Base-by-base conservation (phyloP, 352 stramenopile genomes). In the Phytopythium litorale region DNA sequence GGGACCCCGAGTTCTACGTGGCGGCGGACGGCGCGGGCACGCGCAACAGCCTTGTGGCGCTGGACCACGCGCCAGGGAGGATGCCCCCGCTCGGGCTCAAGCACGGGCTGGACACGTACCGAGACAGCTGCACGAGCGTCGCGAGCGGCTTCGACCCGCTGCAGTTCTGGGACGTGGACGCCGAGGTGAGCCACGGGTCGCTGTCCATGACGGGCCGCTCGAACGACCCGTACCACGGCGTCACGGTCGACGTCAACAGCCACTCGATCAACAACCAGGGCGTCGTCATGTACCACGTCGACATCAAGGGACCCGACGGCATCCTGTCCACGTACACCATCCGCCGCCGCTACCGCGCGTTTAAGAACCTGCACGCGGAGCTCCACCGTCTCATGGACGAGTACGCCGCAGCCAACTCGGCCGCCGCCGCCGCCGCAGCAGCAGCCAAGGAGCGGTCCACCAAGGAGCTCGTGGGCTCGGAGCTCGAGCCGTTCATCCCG, bases 261-360 rank as follows among this genome's bases (percentile, higher is more conserved):
- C 87, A 88, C 67, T 89, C 79, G 15, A 81, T 89, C 52, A 87
- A 84, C 33, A 81, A 76, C 46, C 81, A 92, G 67, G 87, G 87
- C 58, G 80, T 88, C 13, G 86, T 95, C 58, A 92, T 95, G 82
- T 95, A 95, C 63, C 86, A 95, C 68, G 84, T 95, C 54, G 86
- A 95, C 56, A 91, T 95, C 49, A 89, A 91, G 62, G 81, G 81
- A 11, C 84, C 84, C 0, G 73, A 92, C 33, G 83, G 83, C 0
- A 67, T 92, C 53, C 64, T 94, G 15, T 89, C 81, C 42, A 91
- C 86, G 5, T 95, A 95, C 76, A 95, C 86, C 7, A 95, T 95
- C 67, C 84, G 86, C 9, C 70, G 82, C 30, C 84, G 86, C 32
- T 95, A 89, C 68, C 77, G 78, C 23, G 84, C 80, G 15, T 95